phyloP scores from a whole-genome alignment of 495 filamentous ascomycete genomes.

The Talaromyces liani region DNA sequence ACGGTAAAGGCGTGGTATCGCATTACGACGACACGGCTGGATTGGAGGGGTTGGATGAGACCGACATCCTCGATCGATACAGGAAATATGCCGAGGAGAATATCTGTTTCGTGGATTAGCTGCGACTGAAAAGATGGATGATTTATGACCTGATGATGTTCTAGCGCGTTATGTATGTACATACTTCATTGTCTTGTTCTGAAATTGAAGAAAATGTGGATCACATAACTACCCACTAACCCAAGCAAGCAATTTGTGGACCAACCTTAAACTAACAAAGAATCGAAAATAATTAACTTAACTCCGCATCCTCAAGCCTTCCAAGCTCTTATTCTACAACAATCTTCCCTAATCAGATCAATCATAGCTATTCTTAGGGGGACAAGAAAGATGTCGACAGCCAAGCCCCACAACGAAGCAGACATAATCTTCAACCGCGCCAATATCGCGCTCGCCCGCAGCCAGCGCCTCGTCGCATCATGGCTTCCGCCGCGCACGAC shows the following conservation, averaged over 20 bases:
- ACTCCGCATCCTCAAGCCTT: background rate
- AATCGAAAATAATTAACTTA: background rate
- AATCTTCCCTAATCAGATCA: too few species aligned
- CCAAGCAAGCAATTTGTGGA: background rate
- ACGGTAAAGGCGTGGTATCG: constrained; percentile 43
- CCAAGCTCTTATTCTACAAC: background rate
- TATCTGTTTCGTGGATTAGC: constrained; percentile 18
- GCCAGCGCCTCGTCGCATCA: constrained; percentile 44
- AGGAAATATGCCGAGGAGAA: constrained; percentile 44
- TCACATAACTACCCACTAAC: background rate
- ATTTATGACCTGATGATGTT: background rate
- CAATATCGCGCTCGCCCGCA: constrained; percentile 41
- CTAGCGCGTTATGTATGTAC: background rate
- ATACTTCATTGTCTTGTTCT: background rate
- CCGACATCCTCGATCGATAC: constrained; percentile 46
- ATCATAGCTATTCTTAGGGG: too few species aligned
- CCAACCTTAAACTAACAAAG: background rate
- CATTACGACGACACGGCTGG: constrained; percentile 39
- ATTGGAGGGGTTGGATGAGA: constrained; percentile 32
- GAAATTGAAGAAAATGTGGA: background rate
- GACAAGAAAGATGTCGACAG: background rate
- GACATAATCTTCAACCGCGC: constrained; percentile 44
- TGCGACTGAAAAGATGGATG: background rate
- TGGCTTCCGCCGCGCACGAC: constrained; percentile 42
- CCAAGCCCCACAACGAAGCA: constrained; percentile 25